Evolutionary conservation across 2,329 filamentous ascomycete genomes (phyloP).

Genomic region (Monilinia fructigena): DNA sequence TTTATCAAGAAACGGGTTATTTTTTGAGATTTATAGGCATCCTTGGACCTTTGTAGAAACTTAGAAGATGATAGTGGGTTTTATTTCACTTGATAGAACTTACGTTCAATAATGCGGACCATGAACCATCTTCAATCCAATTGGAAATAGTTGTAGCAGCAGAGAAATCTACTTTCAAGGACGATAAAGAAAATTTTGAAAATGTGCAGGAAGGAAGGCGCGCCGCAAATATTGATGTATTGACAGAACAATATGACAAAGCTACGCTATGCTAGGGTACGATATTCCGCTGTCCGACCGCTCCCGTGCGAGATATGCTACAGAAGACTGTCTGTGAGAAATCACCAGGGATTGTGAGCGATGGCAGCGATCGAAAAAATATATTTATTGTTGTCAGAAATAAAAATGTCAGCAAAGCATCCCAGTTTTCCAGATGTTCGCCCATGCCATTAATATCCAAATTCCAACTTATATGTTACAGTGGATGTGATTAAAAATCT

Average conservation of each 20-base stretch:
- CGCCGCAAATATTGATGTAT: neutral
- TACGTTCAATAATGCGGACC: neutral
- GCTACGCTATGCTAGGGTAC: neutral
- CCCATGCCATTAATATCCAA: conserved; percentile 5
- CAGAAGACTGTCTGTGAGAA: neutral
- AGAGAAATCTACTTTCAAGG: neutral
- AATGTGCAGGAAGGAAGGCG: neutral
- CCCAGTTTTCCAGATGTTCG: neutral
- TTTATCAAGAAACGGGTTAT: neutral
- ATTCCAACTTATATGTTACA: conserved; percentile 2
- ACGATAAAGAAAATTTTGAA: neutral
- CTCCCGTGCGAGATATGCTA: neutral
- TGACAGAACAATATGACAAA: no score
- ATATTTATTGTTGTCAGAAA: conserved; percentile 1
- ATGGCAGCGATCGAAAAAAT: neutral
- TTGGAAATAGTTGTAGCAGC: neutral
- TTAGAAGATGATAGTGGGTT: neutral
- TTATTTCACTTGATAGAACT: no score
- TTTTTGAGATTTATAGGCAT: no score
- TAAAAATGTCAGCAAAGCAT: neutral
- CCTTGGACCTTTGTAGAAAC: no score
- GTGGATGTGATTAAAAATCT: neutral
- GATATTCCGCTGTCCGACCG: neutral
- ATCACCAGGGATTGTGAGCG: neutral
- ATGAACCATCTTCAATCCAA: neutral